Base-by-base conservation (phyloP, 2,329 filamentous ascomycete genomes). In the Cercospora sp. region DNA sequence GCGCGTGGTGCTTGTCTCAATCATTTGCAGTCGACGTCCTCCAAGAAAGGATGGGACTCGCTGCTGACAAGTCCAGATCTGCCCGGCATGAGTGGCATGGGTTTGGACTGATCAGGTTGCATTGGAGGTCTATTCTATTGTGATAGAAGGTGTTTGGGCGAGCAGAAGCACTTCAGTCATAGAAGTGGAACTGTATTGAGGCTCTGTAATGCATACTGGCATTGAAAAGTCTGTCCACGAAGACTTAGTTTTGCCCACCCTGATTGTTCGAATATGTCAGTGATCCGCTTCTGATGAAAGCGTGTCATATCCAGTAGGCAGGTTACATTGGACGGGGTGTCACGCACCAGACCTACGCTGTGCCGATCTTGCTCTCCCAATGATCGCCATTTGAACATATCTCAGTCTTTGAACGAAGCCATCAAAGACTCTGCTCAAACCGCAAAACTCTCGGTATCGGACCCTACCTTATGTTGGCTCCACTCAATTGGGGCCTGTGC, bases 1-100 rank as follows among this genome's bases (percentile, higher is more conserved):
- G 53, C 60, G 55, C 67, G 45, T 36, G 63, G 45, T 60, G 67
- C 67, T 28, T 33, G 51, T 26, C 20, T 40, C 20, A n/a, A 53
- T 16, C n/a, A 55, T n/a, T 6, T 61, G 57, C 36, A 53, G 20
- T 57, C 62, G 18, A 64, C 62, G 5, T 64, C 53, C 13, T 64
- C 33, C 12, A 64, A 45, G 31, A 51, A 18, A 23, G 23, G 26
- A 2, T 16, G 23, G 18, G n/a, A 48, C 26, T 48, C 60, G n/a
- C 16, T 62, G 16, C 42, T 62, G 18, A 30, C 36, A 5, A 62
- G 60, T 62, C 60, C 60, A 7, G 60, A 62, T 30, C 28, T 62
- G 16, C 60, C 23, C 4, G 40, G 60, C n/a, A 51, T 62, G 60
- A 10, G 36, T 62, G 60, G 60, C 18, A n/a, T 62, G 42, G 60